Percentiles rank a stretch among this genome's conserved stretches.
These are phyloP conservation scores for Podospora australis DNA, from an alignment of 495 filamentous ascomycete species.

Conservation along the genomic window DNA sequence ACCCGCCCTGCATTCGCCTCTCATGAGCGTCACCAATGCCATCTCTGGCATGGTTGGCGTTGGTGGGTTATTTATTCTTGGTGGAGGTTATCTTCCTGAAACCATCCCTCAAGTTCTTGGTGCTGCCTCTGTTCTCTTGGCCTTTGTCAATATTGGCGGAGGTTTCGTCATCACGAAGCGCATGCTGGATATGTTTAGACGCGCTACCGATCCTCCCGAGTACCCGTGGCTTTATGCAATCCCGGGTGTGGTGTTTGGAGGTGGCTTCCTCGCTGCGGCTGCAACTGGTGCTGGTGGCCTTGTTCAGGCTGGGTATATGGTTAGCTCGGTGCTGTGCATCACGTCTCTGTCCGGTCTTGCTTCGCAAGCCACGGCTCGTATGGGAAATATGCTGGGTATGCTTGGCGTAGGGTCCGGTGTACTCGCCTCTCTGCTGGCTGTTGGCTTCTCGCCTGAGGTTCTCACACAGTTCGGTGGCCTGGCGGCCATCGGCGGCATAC, in stretches of 20 bases:
- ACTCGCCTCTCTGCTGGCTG: constrained; percentile 66
- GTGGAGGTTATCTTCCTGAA: constrained; percentile 63
- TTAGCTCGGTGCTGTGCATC: constrained; percentile 73
- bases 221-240: constrained; percentile 79
- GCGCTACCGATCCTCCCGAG: constrained; percentile 71
- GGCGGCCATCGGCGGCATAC: constrained; percentile 58
- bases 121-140: constrained; percentile 68
- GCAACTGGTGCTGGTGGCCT: constrained; percentile 71
- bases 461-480: constrained; percentile 65
- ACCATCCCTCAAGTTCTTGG: constrained; percentile 71
- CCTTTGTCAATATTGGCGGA: constrained; percentile 75
- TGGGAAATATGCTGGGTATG: constrained; percentile 75
- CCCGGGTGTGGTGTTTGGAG: constrained; percentile 65
- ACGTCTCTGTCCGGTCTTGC: constrained; percentile 64
- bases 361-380: constrained; percentile 68
- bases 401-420: constrained; percentile 72
- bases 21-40: constrained; percentile 84
- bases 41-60: constrained; percentile 83
- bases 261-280: constrained; percentile 68
- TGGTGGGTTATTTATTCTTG: constrained; percentile 76
- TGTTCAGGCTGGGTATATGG: constrained; percentile 73
- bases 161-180: constrained; percentile 81
- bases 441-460: constrained; percentile 67
- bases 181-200: constrained; percentile 89
- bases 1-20: constrained; percentile 69